Evolutionary conservation across 2,329 filamentous ascomycete species (phyloP), one percentile per base, ranked within the genome.

Genomic region (Lecanicillium sp.): DNA sequence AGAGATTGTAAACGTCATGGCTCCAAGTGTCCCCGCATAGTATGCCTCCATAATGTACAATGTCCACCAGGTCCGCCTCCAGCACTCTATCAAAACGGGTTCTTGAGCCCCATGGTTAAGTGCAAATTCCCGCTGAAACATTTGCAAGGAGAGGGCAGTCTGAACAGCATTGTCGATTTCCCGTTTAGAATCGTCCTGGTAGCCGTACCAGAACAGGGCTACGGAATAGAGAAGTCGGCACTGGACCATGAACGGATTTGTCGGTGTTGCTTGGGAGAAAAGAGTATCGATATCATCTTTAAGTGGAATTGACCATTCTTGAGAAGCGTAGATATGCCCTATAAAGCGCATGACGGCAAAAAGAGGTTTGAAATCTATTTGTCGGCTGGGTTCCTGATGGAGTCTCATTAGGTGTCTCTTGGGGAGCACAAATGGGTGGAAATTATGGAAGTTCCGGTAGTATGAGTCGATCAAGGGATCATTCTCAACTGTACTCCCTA

Each of bases 41-140:
- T 52, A 56, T 0, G 72, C 74, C 51, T 84, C 81, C 4, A 75
- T 62, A 13, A 75, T 66, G 48, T 74, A 81, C 36, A 84, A 57
- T 48, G 75, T 72, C 81, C 81, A 85, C 80, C 80, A 85, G 2
- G 80, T 84, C 37, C 81, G 66, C 33, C 80, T 68, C 62, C 78
- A 70, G 46, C 69, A 74, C 52, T 85, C 80, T 38, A 73, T 70
- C 22, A 60, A 15, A 2, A 56, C 41, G 3, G 66, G 56, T 43
- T 77, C 67, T 4, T 65, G 64, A 13, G 62, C 56, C 11, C 70
- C 66, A 44, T 74, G 57, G 4, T 56, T 48, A 2, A 60, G 46
- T 3, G 77, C 71, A 51, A 73, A 84, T 0, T 68, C 65, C 22
- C 63, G 59, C 5, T 64, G 65, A 44, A 81, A 69, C 64, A 85